phyloP scores from a whole-genome alignment of 1,284 basidiomycete species.

The Ustilago sp. region DNA sequence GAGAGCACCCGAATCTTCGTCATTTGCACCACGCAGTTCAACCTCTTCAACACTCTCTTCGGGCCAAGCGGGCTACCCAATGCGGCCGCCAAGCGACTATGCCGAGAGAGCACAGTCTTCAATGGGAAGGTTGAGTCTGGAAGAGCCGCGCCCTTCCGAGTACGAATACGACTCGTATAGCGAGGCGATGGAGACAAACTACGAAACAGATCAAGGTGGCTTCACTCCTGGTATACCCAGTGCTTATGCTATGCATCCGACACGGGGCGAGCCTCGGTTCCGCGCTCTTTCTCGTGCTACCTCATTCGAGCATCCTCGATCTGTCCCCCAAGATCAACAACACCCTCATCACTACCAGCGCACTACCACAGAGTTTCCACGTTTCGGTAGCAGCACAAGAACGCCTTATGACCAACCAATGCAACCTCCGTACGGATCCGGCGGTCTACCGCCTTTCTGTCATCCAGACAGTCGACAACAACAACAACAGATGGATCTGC shows the following conservation, averaged over 20 bases:
- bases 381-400: constrained; percentile 2
- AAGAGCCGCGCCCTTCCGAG: constrained; percentile 16
- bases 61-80: constrained; percentile 19
- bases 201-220: background rate
- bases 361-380: background rate
- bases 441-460: constrained; percentile 9
- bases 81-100: constrained; percentile 7
- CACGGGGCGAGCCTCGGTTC: constrained; percentile 6
- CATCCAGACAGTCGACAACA: constrained; percentile 25
- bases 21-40: background rate
- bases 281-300: constrained; percentile 26
- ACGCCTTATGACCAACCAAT: constrained; percentile 3
- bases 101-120: constrained; percentile 16
- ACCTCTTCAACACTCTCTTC: constrained; percentile 5
- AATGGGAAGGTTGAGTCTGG: constrained; percentile 18
- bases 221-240: background rate
- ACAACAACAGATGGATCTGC: constrained; percentile 39
- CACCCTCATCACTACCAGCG: background rate
- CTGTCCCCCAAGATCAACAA: background rate
- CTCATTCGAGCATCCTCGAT: constrained; percentile 31
- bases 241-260: background rate
- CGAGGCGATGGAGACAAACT: constrained; percentile 6
- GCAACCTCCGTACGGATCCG: constrained; percentile 3
- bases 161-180: background rate
- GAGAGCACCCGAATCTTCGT: background rate